Evolutionary conservation across 2,329 filamentous ascomycete species (phyloP), one percentile per base, ranked within the genome.

Genomic region (Curvularia sp.): DNA sequence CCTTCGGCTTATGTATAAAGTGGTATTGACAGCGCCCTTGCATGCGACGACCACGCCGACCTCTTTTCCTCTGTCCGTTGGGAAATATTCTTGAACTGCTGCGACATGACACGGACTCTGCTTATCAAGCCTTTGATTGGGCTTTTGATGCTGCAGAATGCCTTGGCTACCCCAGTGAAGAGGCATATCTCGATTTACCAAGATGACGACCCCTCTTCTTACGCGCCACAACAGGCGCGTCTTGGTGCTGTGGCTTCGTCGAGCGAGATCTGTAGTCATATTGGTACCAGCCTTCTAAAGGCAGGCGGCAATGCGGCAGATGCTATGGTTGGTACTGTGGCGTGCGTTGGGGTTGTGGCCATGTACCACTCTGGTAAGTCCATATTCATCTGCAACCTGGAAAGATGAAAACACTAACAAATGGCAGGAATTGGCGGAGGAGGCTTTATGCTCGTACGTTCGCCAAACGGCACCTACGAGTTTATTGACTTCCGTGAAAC

Each of bases 401-500:
- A 30, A 20, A 3, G 13, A 18, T 13, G 5, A 4, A 26, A 22
- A 24, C 46, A 26, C 50, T 66, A 30, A 69, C 24, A 53, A 5
- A n/a, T n/a, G 13, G 24, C 38, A 75, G 93, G 94, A 15, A 89
- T 97, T 58, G 93, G 91, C 20, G 94, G 94, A 6, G 94, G 94
- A 41, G 94, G 94, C 2, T 98, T 98, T 78, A 90, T 93, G 84
- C 82, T 97, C 5, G 86, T 97, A 5, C 88, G 91, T 48, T 83
- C 86, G 33, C 79, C 86, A 15, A 82, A 91, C 58, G 92, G 92
- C n/a, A 81, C 82, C 18, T 96, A 93, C 72, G 92, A 96, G 72
- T 88, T 89, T 58, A 88, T 98, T 66, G 94, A 98, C 77, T 98
- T 96, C 72, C 85, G 94, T 47, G 94, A 98, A 76, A 87, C 89